Evolutionary conservation across 2,329 filamentous ascomycete genomes (phyloP).

Genomic region (Xylaria multiplex): DNA sequence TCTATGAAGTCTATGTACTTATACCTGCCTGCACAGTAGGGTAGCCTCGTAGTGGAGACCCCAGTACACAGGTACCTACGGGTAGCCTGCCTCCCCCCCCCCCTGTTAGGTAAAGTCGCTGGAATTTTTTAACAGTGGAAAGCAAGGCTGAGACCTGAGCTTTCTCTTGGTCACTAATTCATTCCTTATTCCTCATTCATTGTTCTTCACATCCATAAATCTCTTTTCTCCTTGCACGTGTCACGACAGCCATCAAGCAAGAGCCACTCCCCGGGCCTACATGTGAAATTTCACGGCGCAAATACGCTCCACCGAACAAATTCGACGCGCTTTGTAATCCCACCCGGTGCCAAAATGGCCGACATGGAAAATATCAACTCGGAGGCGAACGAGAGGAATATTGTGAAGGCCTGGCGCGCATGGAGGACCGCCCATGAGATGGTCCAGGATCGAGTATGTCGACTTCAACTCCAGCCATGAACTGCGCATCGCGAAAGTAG

Average conservation of each 20-base stretch:
- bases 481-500: not conserved
- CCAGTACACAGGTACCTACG: not conserved
- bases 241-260: not conserved
- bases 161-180: conserved; percentile 12
- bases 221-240: conserved; percentile 9
- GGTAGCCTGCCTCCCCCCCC: conserved; percentile 26
- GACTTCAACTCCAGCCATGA: conserved; percentile 32
- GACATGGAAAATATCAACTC: conserved; percentile 53
- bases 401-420: conserved; percentile 86
- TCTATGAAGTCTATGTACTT: no score
- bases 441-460: conserved; percentile 84
- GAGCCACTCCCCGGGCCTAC: not conserved
- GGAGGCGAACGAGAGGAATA: conserved; percentile 61
- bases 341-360: conserved; percentile 50
- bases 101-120: conserved; percentile 21
- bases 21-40: no score
- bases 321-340: not conserved
- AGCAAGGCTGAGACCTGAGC: conserved; percentile 42
- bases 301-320: not conserved
- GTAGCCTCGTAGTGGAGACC: conserved; percentile 12
- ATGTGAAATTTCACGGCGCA: not conserved
- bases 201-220: not conserved
- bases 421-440: conserved; percentile 96
- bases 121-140: conserved; percentile 43
- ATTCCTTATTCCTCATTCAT: conserved; percentile 4